phyloP scores from a whole-genome alignment of 2,329 filamentous ascomycete species.

The Nemania sp. region DNA sequence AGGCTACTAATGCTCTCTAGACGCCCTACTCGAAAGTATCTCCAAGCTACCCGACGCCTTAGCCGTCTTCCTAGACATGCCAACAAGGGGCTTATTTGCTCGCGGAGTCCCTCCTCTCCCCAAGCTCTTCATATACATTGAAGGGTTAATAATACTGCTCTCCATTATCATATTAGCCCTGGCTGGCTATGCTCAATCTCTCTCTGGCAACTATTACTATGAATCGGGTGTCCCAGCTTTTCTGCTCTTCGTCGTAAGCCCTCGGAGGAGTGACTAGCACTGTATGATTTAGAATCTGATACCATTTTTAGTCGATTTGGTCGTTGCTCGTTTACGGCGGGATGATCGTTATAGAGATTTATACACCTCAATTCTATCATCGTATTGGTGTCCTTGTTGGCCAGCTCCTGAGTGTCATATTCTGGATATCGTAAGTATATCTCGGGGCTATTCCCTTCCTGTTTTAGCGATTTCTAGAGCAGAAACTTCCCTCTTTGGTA shows the following conservation, averaged over 20 bases:
- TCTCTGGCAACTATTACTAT: slow-evolving; percentile 49
- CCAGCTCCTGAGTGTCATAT: slow-evolving; percentile 55
- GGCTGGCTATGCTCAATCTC: slow-evolving; percentile 55
- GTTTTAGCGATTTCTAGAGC: too few relatives aligned
- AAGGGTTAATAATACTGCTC: slow-evolving; percentile 55
- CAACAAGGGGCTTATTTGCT: slow-evolving; percentile 51
- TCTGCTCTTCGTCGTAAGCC: slow-evolving; percentile 61
- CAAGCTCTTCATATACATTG: slow-evolving; percentile 54
- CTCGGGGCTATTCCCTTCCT: too few relatives aligned
- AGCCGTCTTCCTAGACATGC: slow-evolving; percentile 39
- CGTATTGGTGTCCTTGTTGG: slow-evolving; percentile 45
- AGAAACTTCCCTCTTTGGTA: too few relatives aligned
- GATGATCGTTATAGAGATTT: slow-evolving; percentile 54
- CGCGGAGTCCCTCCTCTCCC: slow-evolving; percentile 55
- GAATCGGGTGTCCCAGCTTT: slow-evolving; percentile 56
- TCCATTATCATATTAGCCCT: slow-evolving; percentile 56
- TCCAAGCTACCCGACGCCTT: neutral
- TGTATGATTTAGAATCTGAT: slow-evolving; percentile 25
- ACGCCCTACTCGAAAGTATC: neutral
- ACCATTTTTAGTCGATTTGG: slow-evolving; percentile 53
- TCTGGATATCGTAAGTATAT: slow-evolving; percentile 63
- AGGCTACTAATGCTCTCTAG: neutral
- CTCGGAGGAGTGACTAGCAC: slow-evolving; percentile 28
- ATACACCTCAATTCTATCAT: slow-evolving; percentile 51
- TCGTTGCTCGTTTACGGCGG: slow-evolving; percentile 57